Evolutionary conservation across 495 filamentous ascomycete genomes (phyloP), one percentile per base, ranked within the genome.

Genomic region (Podospora fimiseda): DNA sequence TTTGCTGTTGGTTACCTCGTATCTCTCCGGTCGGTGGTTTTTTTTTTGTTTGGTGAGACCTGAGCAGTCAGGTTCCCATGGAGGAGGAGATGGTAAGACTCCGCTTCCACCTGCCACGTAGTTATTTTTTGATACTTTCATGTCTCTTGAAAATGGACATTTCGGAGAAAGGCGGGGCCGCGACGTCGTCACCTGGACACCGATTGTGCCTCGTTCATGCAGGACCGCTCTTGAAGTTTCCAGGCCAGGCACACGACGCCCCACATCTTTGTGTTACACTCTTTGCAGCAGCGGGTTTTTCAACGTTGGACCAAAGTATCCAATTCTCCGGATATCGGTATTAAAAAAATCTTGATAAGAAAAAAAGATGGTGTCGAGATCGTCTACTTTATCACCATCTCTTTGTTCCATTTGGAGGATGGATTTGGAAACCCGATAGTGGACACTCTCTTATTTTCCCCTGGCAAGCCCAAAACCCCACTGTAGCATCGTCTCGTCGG

Each of bases 181-280:
- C 38, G 50, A 46, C 48, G 21, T 46, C 43, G 52, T 60, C 58
- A 58, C 49, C 61, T 56, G 52, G 47, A 52, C 42, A 41, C 27
- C 27, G 24, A 37, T 37, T 44, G 52, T 53, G 50, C 55, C 58
- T 64, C 61, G 48, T 56, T 48, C 53, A 55, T 61, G 61, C 61
- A 64, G 45, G 56, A 39, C 44, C 45, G 39, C 44, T 49, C 22
- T 15, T 20, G 16, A 19, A 19, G 30, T n/a, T 47, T 19, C 19
- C 30, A 49, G 33, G 33, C 44, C 45, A 50, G 52, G 45, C 27
- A 50, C 52, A 18, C 16, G 33, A 41, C 8, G 27, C 22, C 11
- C 20, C 23, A 1, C 16, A 30, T 45, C 44, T 23, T 43, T 33
- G 15, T 45, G 27, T 39, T 0, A 39, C 27, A 33, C 37, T 40